Conservation (phyloP, 2,329 filamentous ascomycete genomes). For the Dendryphion nanum region DNA sequence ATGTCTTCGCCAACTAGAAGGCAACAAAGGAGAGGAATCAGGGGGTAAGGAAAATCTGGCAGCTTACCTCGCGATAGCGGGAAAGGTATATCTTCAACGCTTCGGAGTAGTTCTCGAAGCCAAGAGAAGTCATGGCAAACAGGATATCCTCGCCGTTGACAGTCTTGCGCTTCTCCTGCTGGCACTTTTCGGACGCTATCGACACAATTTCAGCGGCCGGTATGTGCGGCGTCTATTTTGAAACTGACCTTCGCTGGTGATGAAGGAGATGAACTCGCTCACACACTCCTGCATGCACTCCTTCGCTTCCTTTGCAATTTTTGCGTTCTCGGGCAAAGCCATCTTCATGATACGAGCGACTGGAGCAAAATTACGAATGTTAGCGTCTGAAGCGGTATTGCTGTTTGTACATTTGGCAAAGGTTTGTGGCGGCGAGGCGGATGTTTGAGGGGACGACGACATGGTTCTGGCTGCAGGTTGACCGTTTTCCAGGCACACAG, state of each 20-base stretch:
- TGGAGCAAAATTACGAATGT: slow-evolving; percentile 91
- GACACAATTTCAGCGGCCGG: slow-evolving; percentile 13
- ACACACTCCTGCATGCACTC: slow-evolving; percentile 99
- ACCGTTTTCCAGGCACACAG: slow-evolving; percentile 32
- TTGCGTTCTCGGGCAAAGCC: slow-evolving; percentile 94
- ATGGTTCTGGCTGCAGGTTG: slow-evolving; percentile 44
- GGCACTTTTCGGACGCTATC: slow-evolving; percentile 94
- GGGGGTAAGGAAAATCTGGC: slow-evolving; percentile 26
- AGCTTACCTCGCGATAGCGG: slow-evolving; percentile 93
- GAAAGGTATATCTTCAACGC: slow-evolving; percentile 97
- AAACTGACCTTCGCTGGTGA: slow-evolving; percentile 90
- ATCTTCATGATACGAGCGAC: slow-evolving; percentile 99
- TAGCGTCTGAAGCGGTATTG: slow-evolving; percentile 69
- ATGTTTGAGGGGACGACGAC: slow-evolving; percentile 41
- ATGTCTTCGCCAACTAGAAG: slow-evolving; percentile 39
- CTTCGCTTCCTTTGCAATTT: slow-evolving; percentile 98
- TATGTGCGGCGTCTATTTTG: background rate
- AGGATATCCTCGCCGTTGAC: slow-evolving; percentile 98
- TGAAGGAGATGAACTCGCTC: slow-evolving; percentile 99
- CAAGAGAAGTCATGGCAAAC: slow-evolving; percentile 97
- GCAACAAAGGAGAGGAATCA: slow-evolving; percentile 37
- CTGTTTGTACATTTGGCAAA: slow-evolving; percentile 25
- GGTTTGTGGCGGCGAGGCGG: slow-evolving; percentile 32
- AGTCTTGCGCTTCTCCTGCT: slow-evolving; percentile 98
- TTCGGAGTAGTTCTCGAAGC: slow-evolving; percentile 98